phyloP scores from a whole-genome alignment of 2,329 filamentous ascomycete genomes.

The Cladosporium austrohemisphaericum region DNA sequence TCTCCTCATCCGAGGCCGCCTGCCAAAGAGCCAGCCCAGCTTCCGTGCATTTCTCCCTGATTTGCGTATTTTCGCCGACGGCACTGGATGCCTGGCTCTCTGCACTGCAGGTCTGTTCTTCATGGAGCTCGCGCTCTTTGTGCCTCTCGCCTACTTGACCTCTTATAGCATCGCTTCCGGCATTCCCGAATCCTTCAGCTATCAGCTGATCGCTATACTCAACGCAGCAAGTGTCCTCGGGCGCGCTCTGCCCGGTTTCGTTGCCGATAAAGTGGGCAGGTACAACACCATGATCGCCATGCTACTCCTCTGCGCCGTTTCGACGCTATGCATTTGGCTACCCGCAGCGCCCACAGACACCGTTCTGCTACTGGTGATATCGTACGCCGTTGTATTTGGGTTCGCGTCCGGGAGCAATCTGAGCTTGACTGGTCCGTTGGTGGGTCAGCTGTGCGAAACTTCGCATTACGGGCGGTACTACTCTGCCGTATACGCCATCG shows the following conservation, averaged over 20 bases:
- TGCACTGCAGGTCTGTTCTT: conserved; percentile 41
- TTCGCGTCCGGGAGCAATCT: conserved; percentile 38
- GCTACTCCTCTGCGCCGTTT: conserved; percentile 57
- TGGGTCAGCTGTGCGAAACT: conserved; percentile 45
- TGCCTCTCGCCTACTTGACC: conserved; percentile 76
- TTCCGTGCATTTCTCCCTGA: conserved; percentile 37
- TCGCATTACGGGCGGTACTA: conserved; percentile 36
- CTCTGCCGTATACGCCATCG: conserved; percentile 29
- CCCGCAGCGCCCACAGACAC: conserved; percentile 38
- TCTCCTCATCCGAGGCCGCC: neutral
- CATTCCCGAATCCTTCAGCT: conserved; percentile 64
- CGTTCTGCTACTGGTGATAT: conserved; percentile 33
- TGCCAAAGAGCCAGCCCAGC: conserved; percentile 33
- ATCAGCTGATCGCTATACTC: conserved; percentile 71
- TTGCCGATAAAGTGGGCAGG: conserved; percentile 71
- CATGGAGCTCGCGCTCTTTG: conserved; percentile 46
- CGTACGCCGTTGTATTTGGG: conserved; percentile 32
- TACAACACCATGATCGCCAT: conserved; percentile 77
- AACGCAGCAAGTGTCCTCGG: conserved; percentile 77
- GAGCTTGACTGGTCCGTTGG: conserved; percentile 39
- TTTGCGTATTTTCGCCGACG: conserved; percentile 39
- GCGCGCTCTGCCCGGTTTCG: conserved; percentile 68
- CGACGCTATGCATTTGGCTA: conserved; percentile 70
- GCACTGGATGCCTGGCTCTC: conserved; percentile 36
- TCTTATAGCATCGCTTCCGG: conserved; percentile 62